Base-by-base conservation (phyloP, 73 alveolate species). In the Paramecium pentaurelia region DNA sequence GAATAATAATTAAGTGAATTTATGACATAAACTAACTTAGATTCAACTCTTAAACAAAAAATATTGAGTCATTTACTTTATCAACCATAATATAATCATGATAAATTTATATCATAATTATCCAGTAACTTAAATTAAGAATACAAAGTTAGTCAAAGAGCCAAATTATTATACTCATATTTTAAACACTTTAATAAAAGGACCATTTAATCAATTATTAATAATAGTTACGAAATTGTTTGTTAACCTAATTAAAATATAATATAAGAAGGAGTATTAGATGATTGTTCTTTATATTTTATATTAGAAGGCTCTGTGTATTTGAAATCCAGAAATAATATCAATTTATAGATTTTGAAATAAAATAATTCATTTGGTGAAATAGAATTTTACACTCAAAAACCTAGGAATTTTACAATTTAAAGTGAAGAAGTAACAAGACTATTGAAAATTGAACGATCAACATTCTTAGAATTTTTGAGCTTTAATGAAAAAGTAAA, bases 281-380 rank as follows among this genome's bases (percentile, higher is more conserved):
- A 80, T 80, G 91, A 80, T 45, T 80, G 75, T 18, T 80, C 91
- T 3, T 20, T 80, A 47, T 80, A 44, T 25, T 32, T 80, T 3
- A 40, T 80, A 3, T 22, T 80, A 25, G 58, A 80, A 45, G 91
- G 87, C 3, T 25, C 28, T 28, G 84, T 64, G 28, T 37, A 10
- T 37, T 73, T 73, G 22, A 38, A 73, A 73, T 73, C 87, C 0
- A 20, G 42, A 18, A 30, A 20, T 10, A 36, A 73, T 22, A 44
- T 80, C 36, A 47, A 45, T 6, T 47, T 80, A n/a, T 10, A 27
- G 27, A 47, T 27, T 8, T 42, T 18, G 1, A 44, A 22, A 45
- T 11, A 45, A 45, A 47, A 47, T 27, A 11, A 11, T 25, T 45
- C 71, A n/a, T 80, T 80, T 80, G 91, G 91, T 3, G 91, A 80